Base-by-base conservation (phyloP, 192 early-diverging fungal genomes). In the Coemansia pectinata region DNA sequence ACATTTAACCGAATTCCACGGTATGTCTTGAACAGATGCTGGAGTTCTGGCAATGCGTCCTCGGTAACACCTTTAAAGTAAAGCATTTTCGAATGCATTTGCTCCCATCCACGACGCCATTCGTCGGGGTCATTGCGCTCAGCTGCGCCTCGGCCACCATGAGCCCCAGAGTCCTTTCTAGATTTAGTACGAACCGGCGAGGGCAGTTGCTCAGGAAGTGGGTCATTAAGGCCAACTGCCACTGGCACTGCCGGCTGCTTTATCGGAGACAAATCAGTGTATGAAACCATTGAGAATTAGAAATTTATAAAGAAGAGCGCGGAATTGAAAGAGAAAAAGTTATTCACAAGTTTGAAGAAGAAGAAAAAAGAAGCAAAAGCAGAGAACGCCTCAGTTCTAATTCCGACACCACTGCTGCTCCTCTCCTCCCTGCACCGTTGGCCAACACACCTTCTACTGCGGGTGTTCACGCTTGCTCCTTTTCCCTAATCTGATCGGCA, bases 31-130 rank as follows among this genome's bases (percentile, higher is more conserved):
- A 85, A 82, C 57, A 79, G 69, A 76, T 72, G 69, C 66, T 82
- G 79, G 27, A 81, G 73, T 58, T 81, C 73, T 3, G 75, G 57
- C 53, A 85, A 42, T 4, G 84, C 71, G 33, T 76, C 70, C 63
- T 76, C 76, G 19, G 79, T 76, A n/a, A 72, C 72, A 23, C 79
- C 79, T 55, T 63, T 63, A 68, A 85, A 85, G 62, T 79, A 85
- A 21, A 85, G 66, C 31, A 63, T 55, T 45, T 73, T 73, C 25
- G 71, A 48, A 27, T 77, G 71, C 57, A 82, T 61, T 44, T 69
- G 55, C 50, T 69, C 63, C 79, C 79, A 82, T 36, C 42, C 59
- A 31, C 57, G 42, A 45, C 55, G 79, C 79, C 79, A 82, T 19
- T 76, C 74, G 44, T 73, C 72, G 5, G 39, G 33, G 8, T 60